phyloP scores from a whole-genome alignment of 208 protist species.

The Leishmania turanica region DNA sequence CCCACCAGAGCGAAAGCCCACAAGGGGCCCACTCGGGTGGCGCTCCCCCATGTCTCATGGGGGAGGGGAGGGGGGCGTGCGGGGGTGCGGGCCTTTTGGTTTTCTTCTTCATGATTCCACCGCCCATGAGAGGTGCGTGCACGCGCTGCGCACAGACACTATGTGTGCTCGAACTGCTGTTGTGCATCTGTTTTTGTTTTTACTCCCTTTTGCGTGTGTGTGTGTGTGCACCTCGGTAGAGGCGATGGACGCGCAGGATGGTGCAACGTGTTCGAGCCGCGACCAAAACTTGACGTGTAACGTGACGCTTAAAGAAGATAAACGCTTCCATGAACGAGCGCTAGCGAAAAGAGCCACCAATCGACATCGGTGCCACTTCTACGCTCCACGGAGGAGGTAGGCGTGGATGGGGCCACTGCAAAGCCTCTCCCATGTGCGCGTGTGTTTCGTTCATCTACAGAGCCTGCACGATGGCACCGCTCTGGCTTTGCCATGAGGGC shows the following conservation, averaged over 20 bases:
- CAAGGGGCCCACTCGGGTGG: background rate
- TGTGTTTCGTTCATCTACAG: background rate
- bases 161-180: background rate
- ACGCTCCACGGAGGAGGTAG: background rate
- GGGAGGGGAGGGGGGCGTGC: background rate
- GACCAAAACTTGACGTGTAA: background rate
- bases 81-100: background rate
- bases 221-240: background rate
- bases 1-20: too few relatives aligned
- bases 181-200: background rate
- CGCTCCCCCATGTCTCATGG: background rate
- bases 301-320: background rate
- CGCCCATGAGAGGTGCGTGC: background rate
- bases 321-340: background rate
- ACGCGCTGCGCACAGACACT: background rate
- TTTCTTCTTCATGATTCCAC: background rate
- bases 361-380: background rate
- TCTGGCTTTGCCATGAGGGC: too few relatives aligned
- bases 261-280: background rate
- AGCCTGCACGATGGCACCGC: background rate
- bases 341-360: background rate
- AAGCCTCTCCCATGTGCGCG: background rate
- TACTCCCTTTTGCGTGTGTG: background rate
- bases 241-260: background rate
- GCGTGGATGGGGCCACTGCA: background rate